Evolutionary conservation across 495 filamentous ascomycete species (phyloP).

Genomic region (Astrothelium macrocarpum): DNA sequence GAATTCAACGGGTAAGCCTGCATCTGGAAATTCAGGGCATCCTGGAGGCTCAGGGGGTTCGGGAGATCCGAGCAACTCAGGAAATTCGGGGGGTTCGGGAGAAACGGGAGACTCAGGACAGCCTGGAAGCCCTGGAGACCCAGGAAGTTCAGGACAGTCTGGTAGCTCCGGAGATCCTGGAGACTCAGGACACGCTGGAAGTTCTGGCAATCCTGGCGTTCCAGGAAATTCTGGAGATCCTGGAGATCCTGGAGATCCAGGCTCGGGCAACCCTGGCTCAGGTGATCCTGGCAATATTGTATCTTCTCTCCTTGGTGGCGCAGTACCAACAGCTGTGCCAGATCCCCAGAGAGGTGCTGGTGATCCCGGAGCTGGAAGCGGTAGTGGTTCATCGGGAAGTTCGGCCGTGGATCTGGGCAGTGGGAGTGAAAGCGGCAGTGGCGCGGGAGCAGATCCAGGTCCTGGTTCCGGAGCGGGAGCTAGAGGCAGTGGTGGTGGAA

Average conservation of each 20-base stretch:
- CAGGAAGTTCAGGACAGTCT: neutral
- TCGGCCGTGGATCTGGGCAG: neutral
- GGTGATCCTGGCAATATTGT: neutral
- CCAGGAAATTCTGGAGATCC: neutral
- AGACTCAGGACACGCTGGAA: neutral
- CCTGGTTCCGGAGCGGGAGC: neutral
- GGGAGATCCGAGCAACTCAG: too few relatives aligned
- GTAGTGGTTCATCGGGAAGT: neutral
- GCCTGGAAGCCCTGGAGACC: neutral
- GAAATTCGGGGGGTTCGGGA: too few relatives aligned
- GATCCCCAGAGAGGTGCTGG: neutral
- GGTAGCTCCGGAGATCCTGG: neutral
- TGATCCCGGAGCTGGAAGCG: neutral
- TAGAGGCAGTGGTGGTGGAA: neutral
- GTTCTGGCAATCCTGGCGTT: neutral
- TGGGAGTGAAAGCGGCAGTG: neutral
- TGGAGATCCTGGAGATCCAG: neutral
- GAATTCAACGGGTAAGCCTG: neutral
- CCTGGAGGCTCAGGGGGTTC: neutral
- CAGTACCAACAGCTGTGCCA: neutral
- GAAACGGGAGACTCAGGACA: neutral
- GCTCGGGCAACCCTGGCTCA: neutral
- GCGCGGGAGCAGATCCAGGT: too few relatives aligned
- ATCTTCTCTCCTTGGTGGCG: neutral
- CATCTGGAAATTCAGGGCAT: neutral